phyloP scores from a whole-genome alignment of 2,329 filamentous ascomycete genomes.

The Aplosporella prunicola region DNA sequence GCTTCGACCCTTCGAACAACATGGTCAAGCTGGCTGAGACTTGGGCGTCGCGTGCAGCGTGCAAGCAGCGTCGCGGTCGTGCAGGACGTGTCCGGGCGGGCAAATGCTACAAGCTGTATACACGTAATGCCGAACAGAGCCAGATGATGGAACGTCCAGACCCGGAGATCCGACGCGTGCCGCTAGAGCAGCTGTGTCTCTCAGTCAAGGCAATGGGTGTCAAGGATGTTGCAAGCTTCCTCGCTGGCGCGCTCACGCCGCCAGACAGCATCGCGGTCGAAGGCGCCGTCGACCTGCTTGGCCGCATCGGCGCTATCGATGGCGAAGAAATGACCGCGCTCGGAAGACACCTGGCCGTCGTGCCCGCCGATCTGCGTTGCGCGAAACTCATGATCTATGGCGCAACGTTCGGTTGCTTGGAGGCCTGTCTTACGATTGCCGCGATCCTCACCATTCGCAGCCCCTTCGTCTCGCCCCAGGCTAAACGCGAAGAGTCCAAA shows the following conservation, averaged over 20 bases:
- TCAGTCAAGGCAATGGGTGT: slow-evolving; percentile 95
- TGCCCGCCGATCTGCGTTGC: slow-evolving; percentile 85
- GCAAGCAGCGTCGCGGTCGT: slow-evolving; percentile 86
- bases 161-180: slow-evolving; percentile 86
- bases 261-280: slow-evolving; percentile 79
- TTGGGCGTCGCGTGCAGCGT: slow-evolving; percentile 88
- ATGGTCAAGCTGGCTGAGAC: slow-evolving; percentile 92
- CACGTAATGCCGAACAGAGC: slow-evolving; percentile 64
- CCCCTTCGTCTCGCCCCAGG: slow-evolving; percentile 76
- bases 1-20: slow-evolving; percentile 82
- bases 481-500: slow-evolving; percentile 74
- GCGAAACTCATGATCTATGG: slow-evolving; percentile 95
- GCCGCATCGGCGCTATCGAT: slow-evolving; percentile 80
- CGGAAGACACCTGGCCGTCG: slow-evolving; percentile 86
- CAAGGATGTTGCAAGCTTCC: slow-evolving; percentile 67
- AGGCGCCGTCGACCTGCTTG: slow-evolving; percentile 68
- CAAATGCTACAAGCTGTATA: slow-evolving; percentile 92
- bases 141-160: slow-evolving; percentile 85
- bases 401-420: slow-evolving; percentile 83
- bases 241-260: slow-evolving; percentile 79
- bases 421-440: slow-evolving; percentile 79
- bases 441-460: slow-evolving; percentile 83
- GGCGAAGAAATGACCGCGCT: slow-evolving; percentile 81
- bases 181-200: slow-evolving; percentile 86
- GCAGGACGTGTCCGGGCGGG: slow-evolving; percentile 88